Percentiles rank a stretch among this genome's conserved stretches.
phyloP scores from a whole-genome alignment of 306 rosid species.

The Begonia loranthoides region DNA sequence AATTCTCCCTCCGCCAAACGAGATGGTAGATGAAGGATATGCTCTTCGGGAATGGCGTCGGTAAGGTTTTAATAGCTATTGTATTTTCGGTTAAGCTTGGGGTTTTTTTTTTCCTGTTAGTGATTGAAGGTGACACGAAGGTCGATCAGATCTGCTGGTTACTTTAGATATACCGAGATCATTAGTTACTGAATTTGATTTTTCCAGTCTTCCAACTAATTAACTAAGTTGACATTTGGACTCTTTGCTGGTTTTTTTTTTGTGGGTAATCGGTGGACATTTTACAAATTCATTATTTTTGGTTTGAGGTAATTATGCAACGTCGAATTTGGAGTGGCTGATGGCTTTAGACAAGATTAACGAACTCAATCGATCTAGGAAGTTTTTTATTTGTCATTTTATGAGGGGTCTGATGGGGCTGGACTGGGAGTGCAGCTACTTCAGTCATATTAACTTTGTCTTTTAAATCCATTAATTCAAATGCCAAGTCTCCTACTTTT shows the following conservation, averaged over 20 bases:
- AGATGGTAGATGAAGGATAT: constrained; percentile 68
- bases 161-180: constrained; percentile 5
- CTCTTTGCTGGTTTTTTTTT: too few species aligned
- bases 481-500: too few species aligned
- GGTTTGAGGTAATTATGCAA: neutral
- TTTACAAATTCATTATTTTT: neutral
- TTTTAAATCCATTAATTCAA: too few species aligned
- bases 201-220: neutral
- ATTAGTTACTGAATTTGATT: neutral
- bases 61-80: constrained; percentile 39
- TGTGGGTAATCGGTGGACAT: too few species aligned
- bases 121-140: constrained; percentile 1
- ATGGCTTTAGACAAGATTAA: neutral
- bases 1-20: constrained; percentile 68
- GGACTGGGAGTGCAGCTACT: too few species aligned
- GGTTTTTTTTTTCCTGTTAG: constrained; percentile 7
- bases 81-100: neutral
- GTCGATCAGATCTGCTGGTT: constrained; percentile 8
- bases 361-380: neutral
- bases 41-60: constrained; percentile 98
- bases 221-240: too few species aligned
- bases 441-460: too few species aligned
- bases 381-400: neutral
- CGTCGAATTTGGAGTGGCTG: constrained; percentile 3
- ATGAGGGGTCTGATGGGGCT: too few species aligned